These are phyloP conservation scores for Cordyceps fumosorosea DNA, from an alignment of 2,329 filamentous ascomycete genomes.

Conservation along the genomic window DNA sequence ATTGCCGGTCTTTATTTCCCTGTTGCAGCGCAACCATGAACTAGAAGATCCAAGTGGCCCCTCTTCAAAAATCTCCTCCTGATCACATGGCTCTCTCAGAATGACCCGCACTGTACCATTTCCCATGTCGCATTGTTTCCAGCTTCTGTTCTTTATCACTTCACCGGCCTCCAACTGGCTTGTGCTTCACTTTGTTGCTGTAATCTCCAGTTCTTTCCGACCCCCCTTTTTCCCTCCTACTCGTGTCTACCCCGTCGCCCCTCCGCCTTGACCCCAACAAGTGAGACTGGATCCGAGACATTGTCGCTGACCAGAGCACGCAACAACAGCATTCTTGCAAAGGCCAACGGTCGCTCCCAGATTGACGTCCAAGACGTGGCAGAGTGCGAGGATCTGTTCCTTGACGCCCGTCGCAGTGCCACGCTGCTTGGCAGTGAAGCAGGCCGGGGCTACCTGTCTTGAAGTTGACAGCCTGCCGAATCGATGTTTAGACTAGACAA, in stretches of 20 bases:
- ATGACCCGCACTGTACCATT: background rate
- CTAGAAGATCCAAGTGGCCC: background rate
- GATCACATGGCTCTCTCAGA: background rate
- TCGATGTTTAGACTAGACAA: conserved; percentile 7
- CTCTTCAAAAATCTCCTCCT: background rate
- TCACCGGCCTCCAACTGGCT: conserved; percentile 10
- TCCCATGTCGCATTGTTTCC: background rate
- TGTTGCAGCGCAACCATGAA: background rate
- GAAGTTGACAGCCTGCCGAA: conserved; percentile 1
- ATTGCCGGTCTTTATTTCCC: background rate
- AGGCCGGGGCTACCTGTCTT: conserved; percentile 59
- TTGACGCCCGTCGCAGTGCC: conserved; percentile 75
- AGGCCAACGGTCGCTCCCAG: conserved; percentile 69
- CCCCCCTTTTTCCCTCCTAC: background rate
- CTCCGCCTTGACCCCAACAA: conserved; percentile 5
- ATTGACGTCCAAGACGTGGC: conserved; percentile 72
- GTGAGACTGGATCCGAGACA: conserved; percentile 23
- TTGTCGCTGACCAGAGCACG: conserved; percentile 25
- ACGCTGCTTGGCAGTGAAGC: conserved; percentile 58
- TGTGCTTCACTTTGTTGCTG: conserved; percentile 5
- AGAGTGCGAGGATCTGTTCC: conserved; percentile 78
- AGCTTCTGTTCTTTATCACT: background rate
- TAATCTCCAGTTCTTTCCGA: background rate
- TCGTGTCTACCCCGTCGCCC: conserved; percentile 8
- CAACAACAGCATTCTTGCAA: conserved; percentile 67